Evolutionary conservation across 2,329 filamentous ascomycete species (phyloP).

Genomic region (Pseudocercospora cruenta): DNA sequence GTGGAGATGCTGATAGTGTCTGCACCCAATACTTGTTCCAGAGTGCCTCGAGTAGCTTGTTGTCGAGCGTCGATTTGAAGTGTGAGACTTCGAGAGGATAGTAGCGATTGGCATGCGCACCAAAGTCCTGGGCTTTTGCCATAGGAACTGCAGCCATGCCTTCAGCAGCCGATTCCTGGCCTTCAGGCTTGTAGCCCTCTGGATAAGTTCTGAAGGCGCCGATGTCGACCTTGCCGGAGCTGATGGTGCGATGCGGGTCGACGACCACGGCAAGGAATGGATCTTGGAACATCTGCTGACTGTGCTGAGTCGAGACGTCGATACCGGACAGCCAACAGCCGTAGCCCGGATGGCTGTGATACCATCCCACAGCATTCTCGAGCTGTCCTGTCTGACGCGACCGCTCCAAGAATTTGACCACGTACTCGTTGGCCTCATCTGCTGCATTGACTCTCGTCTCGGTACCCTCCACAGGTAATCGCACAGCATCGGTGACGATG

Average conservation of each 20-base stretch:
- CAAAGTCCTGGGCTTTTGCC: conserved; percentile 94
- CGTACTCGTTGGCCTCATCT: conserved; percentile 94
- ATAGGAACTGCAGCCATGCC: conserved; percentile 80
- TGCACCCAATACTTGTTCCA: conserved; percentile 99
- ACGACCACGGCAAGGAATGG: conserved; percentile 96
- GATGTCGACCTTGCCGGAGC: conserved; percentile 93
- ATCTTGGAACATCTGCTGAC: conserved; percentile 83
- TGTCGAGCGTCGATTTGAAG: conserved; percentile 91
- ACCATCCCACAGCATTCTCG: conserved; percentile 97
- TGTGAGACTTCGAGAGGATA: conserved; percentile 90
- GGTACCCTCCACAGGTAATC: conserved; percentile 94
- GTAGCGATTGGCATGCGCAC: conserved; percentile 86
- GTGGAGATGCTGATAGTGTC: conserved; percentile 86
- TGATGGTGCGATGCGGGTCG: conserved; percentile 93
- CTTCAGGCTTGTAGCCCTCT: conserved; percentile 65
- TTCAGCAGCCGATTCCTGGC: conserved; percentile 49
- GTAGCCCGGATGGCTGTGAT: conserved; percentile 96
- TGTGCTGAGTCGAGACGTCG: conserved; percentile 84
- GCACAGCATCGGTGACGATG: conserved; percentile 91
- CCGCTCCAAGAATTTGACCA: conserved; percentile 79
- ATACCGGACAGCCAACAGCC: conserved; percentile 98
- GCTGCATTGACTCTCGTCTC: conserved; percentile 97
- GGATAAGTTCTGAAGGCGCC: conserved; percentile 94
- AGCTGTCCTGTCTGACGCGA: conserved; percentile 75
- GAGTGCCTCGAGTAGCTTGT: conserved; percentile 79